phyloP scores from a whole-genome alignment of 352 stramenopile genomes.

The Globisporangium spiculum region DNA sequence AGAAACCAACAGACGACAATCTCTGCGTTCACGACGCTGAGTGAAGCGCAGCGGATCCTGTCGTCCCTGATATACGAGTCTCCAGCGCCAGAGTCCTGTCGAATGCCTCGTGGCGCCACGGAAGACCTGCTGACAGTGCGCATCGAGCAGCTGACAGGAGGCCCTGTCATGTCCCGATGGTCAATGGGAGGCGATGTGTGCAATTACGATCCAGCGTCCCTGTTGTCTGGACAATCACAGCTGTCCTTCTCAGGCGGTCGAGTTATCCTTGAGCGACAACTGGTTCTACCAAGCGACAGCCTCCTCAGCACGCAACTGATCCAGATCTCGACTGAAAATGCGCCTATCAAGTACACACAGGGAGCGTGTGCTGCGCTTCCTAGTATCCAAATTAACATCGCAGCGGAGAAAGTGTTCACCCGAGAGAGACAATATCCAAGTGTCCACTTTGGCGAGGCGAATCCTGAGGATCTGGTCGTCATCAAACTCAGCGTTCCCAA shows the following conservation, averaged over 20 bases:
- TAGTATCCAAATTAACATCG: background rate
- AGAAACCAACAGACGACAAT: constrained; percentile 2
- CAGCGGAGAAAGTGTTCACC: background rate
- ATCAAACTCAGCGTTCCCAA: background rate
- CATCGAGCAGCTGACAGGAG: background rate
- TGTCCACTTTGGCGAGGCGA: background rate
- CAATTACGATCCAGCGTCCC: background rate
- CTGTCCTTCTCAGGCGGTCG: background rate
- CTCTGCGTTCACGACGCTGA: constrained; percentile 21
- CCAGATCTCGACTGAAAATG: background rate
- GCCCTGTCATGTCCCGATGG: background rate
- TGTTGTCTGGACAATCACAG: background rate
- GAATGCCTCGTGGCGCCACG: background rate
- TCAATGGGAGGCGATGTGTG: background rate
- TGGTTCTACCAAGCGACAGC: background rate
- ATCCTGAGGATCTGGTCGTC: background rate
- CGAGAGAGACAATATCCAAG: background rate
- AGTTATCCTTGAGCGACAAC: constrained; percentile 1
- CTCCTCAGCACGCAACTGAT: background rate
- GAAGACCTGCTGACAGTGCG: constrained; percentile 10
- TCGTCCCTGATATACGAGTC: constrained; percentile 26
- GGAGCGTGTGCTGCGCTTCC: background rate
- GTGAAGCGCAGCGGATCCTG: constrained; percentile 28
- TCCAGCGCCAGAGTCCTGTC: background rate
- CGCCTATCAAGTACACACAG: background rate